phyloP scores from a whole-genome alignment of 805 yeast genomes.

The Millerozyma miso region DNA sequence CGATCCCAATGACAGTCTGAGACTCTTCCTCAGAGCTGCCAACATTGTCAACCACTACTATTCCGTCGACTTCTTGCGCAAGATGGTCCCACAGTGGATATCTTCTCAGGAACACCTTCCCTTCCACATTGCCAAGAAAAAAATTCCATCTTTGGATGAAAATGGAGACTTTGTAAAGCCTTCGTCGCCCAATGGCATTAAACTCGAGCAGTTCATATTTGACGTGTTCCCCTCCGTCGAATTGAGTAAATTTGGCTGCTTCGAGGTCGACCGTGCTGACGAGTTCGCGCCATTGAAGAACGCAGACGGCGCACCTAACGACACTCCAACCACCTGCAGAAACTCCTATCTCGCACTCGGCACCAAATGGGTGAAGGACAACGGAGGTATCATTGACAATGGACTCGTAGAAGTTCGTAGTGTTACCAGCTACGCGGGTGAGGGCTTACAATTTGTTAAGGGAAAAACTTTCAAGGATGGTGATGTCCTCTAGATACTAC shows the following conservation, averaged over 20 bases:
- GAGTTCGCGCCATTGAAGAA: conserved; percentile 96
- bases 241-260: conserved; percentile 73
- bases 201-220: conserved; percentile 93
- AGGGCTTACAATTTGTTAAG: conserved; percentile 54
- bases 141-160: conserved; percentile 59
- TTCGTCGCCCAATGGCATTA: conserved; percentile 80
- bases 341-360: conserved; percentile 60
- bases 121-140: conserved; percentile 93
- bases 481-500: conserved; percentile 16
- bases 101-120: conserved; percentile 65
- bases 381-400: conserved; percentile 61
- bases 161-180: conserved; percentile 52
- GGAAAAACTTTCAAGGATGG: conserved; percentile 41
- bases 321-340: conserved; percentile 81
- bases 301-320: conserved; percentile 76
- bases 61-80: conserved; percentile 65
- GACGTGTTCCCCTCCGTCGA: conserved; percentile 86
- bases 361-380: conserved; percentile 64
- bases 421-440: conserved; percentile 69
- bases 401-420: conserved; percentile 74
- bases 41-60: conserved; percentile 97
- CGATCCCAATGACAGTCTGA: conserved; percentile 48
- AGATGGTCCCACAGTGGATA: conserved; percentile 66
- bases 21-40: conserved; percentile 82
- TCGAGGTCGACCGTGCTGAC: conserved; percentile 79